Conservation (phyloP, 768 basidiomycete genomes). For the Mycena epipterygia region DNA sequence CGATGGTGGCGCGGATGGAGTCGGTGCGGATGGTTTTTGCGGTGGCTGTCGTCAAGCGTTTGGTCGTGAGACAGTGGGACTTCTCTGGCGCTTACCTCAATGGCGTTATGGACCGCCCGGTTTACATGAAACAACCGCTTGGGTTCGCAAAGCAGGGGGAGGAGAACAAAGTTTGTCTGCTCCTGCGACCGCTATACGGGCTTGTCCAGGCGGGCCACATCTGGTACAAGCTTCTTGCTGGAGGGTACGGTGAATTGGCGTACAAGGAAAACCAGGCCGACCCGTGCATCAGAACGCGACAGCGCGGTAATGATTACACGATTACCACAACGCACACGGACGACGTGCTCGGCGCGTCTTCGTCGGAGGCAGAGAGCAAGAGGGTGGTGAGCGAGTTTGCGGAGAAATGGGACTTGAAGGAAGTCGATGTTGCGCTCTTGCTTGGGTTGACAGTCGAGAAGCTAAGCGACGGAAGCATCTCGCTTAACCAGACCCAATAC, state of each 20-base stretch:
- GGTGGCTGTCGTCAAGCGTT: neutral
- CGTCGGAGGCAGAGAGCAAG: neutral
- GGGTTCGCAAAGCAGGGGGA: constrained; percentile 19
- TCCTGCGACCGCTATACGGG: neutral
- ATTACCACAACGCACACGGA: neutral
- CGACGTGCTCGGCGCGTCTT: neutral
- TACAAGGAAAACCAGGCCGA: no score
- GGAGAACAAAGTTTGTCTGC: constrained; percentile 16
- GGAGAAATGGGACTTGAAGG: neutral
- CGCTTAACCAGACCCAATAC: constrained; percentile 24
- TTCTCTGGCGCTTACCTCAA: no score
- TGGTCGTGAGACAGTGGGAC: neutral
- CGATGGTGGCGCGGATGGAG: constrained; percentile 16
- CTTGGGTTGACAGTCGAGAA: no score
- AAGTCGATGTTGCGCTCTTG: neutral
- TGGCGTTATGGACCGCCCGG: neutral
- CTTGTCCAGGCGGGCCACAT: neutral
- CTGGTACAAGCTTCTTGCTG: neutral
- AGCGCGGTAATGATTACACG: no score
- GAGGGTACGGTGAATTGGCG: no score
- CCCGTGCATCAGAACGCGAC: no score
- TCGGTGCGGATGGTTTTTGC: neutral
- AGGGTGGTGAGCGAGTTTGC: neutral
- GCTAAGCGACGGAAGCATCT: neutral
- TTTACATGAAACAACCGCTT: constrained; percentile 14